These are phyloP conservation scores for Petasospora rhodanensis DNA, from an alignment of 1,139 yeast genomes.

Conservation along the genomic window DNA sequence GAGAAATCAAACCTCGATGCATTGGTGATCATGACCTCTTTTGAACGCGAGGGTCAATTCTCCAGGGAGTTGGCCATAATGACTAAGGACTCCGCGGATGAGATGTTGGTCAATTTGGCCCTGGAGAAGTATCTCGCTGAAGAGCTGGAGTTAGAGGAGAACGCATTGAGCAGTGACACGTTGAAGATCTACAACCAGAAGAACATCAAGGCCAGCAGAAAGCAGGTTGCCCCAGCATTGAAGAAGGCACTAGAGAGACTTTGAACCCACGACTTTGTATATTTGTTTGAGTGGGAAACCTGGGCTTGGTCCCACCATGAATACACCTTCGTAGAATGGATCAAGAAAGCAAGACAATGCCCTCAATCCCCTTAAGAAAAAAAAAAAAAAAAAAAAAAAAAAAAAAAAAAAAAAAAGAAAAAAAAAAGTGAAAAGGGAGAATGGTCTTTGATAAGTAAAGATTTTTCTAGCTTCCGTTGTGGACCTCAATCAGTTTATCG, in stretches of 20 bases:
- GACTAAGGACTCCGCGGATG: slow-evolving; percentile 22
- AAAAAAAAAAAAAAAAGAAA: too few species aligned
- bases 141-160: slow-evolving; percentile 31
- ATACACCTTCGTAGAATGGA: too few species aligned
- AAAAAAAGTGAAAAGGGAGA: too few species aligned
- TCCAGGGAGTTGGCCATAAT: slow-evolving; percentile 53
- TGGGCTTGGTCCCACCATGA: too few species aligned
- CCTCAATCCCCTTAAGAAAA: too few species aligned
- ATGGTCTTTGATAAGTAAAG: too few species aligned
- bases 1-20: slow-evolving; percentile 44
- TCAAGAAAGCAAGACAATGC: too few species aligned
- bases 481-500: too few species aligned
- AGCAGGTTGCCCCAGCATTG: slow-evolving; percentile 48
- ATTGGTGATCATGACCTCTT: slow-evolving; percentile 60
- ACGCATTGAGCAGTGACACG: slow-evolving; percentile 10
- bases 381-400: too few species aligned
- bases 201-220: slow-evolving; percentile 64
- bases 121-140: slow-evolving; percentile 28
- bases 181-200: slow-evolving; percentile 44
- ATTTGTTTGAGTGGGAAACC: too few species aligned
- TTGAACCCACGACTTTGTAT: slow-evolving; percentile 4
- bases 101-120: slow-evolving; percentile 27
- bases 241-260: slow-evolving; percentile 16
- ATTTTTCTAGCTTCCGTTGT: too few species aligned
- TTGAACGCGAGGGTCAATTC: slow-evolving; percentile 40